Base-by-base conservation (phyloP, 306 rosid genomes). In the Potentilla sterilis region DNA sequence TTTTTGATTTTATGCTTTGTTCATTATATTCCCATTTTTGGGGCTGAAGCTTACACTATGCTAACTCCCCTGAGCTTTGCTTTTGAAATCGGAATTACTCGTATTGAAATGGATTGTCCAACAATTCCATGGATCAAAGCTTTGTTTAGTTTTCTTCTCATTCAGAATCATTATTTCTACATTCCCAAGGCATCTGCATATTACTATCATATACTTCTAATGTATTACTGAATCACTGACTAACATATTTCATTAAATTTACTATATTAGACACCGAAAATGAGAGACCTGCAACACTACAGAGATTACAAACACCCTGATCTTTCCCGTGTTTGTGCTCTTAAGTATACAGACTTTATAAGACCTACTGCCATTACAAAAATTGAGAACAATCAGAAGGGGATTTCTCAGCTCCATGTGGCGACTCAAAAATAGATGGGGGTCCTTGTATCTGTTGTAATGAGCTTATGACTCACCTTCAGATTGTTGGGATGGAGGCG, bases 401-500 rank as follows among this genome's bases (percentile, higher is more conserved):
- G 67, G 77, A 73, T 24, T 73, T 21, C 69, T 59, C 44, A 3
- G 69, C 43, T 71, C 38, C 63, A 41, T 40, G 8, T 22, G 32
- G 44, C 40, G 13, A 24, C 16, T 57, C 40, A 18, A 54, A 40
- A 52, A 72, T 3, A 4, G 67, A 46, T 49, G 21, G 22, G 8
- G 35, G 16, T 58, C 46, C 40, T 10, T 42, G 44, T 18, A 46
- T 44, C 44, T 35, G 66, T 9, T 61, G 44, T 24, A 0, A 49
- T 3, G 34, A 15, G 57, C 69, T 64, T 64, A 7, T 18, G 64
- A 28, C 75, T 75, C 91, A 69, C 73, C 82, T 87, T 78, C 81
- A 49, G 83, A 84, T 81, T 85, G 81, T 83, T 72, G 83, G 32
- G 82, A 22, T 37, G 77, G 73, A 32, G 84, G 85, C 35, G 69